Evolutionary conservation across 2,329 filamentous ascomycete genomes (phyloP).

Genomic region (Cladophialophora bantiana): DNA sequence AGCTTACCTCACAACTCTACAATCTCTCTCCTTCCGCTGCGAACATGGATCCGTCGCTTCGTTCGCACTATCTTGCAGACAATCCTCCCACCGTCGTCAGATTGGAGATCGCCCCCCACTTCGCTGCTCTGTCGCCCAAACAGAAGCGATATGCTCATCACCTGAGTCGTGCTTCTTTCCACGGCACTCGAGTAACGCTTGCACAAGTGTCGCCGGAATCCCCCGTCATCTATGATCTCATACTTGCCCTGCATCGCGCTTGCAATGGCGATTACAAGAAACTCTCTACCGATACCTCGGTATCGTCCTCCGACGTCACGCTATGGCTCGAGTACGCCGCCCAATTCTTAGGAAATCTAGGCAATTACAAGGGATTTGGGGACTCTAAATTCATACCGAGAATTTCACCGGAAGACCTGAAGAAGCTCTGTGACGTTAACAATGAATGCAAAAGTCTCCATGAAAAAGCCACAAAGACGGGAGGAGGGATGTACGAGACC

Average conservation of each 20-base stretch:
- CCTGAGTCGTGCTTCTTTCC: slow-evolving; percentile 76
- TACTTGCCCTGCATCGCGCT: slow-evolving; percentile 72
- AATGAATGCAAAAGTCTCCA: slow-evolving; percentile 70
- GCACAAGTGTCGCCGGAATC: slow-evolving; percentile 83
- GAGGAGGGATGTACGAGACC: slow-evolving; percentile 74
- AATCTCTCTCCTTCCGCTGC: background rate
- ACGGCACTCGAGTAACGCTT: slow-evolving; percentile 78
- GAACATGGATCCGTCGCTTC: slow-evolving; percentile 51
- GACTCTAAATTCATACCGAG: slow-evolving; percentile 84
- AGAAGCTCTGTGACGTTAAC: slow-evolving; percentile 66
- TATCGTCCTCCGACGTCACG: slow-evolving; percentile 69
- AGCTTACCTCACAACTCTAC: slow-evolving; percentile 22
- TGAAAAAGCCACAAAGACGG: slow-evolving; percentile 64
- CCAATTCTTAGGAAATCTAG: slow-evolving; percentile 79
- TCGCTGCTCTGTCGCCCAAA: slow-evolving; percentile 67
- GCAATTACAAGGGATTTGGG: slow-evolving; percentile 88
- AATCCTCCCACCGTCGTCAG: slow-evolving; percentile 86
- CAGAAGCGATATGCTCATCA: slow-evolving; percentile 92
- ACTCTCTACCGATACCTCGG: slow-evolving; percentile 68
- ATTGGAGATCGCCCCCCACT: slow-evolving; percentile 91
- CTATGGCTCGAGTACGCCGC: slow-evolving; percentile 78
- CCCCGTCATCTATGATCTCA: slow-evolving; percentile 81
- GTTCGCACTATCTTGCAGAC: slow-evolving; percentile 83
- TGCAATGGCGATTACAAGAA: slow-evolving; percentile 74
- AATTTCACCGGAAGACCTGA: slow-evolving; percentile 68